phyloP scores from a whole-genome alignment of 257 asterid genomes.

The Agastache rugosa region DNA sequence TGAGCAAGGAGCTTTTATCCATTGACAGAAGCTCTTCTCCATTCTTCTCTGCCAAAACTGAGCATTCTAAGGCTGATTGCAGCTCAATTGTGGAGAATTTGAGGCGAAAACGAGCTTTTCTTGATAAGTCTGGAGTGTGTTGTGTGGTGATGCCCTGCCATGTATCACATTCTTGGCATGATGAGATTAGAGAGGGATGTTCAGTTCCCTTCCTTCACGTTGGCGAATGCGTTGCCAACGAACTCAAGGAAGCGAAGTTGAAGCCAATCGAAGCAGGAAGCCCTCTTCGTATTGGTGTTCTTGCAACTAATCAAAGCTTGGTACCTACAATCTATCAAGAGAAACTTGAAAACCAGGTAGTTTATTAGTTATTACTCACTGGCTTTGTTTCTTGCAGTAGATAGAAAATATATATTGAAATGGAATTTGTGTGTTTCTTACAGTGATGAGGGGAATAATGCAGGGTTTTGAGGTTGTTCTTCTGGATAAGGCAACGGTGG shows the following conservation, averaged over 20 bases:
- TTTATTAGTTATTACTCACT: neutral
- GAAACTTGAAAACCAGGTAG: constrained; percentile 71
- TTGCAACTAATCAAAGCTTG: constrained; percentile 49
- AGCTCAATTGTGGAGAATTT: constrained; percentile 52
- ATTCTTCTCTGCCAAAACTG: constrained; percentile 33
- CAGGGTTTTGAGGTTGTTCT: constrained; percentile 78
- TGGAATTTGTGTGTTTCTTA: neutral
- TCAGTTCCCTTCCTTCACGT: constrained; percentile 67
- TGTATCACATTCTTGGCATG: constrained; percentile 66
- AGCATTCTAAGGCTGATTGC: constrained; percentile 25
- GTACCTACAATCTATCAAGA: constrained; percentile 61
- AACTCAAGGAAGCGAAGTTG: constrained; percentile 65
- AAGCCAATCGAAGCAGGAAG: constrained; percentile 80
- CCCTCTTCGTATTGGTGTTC: constrained; percentile 62
- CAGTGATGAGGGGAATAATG: constrained; percentile 27
- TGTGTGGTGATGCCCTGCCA: constrained; percentile 83
- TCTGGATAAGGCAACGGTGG: constrained; percentile 75
- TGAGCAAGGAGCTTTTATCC: constrained; percentile 52
- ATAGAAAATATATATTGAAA: neutral
- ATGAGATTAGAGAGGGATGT: constrained; percentile 63
- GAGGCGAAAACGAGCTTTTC: constrained; percentile 55
- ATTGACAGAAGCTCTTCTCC: constrained; percentile 44
- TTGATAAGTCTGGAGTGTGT: constrained; percentile 68
- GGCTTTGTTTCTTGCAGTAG: too few species aligned
- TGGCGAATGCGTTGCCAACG: constrained; percentile 80